A percentile compares a stretch with the other conserved stretches of the same genome.
Evolutionary conservation across 2,329 filamentous ascomycete genomes (phyloP).

Genomic region (Clarireedia sp.): DNA sequence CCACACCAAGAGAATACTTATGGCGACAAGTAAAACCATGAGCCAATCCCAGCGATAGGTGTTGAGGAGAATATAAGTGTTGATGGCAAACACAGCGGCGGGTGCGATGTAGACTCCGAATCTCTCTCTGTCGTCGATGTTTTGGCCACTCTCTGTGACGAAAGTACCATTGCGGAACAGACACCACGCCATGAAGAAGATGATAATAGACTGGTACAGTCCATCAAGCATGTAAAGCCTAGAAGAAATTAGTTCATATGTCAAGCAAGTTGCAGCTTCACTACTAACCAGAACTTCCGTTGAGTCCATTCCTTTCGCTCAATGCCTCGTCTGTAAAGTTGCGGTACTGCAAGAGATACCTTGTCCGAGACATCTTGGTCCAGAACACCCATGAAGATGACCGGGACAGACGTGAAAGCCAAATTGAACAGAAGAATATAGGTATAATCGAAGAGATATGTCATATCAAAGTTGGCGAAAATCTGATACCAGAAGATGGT

Average conservation of each 20-base stretch:
- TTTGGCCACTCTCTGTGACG: slow-evolving; percentile 62
- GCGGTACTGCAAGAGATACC: slow-evolving; percentile 87
- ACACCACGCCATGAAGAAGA: slow-evolving; percentile 87
- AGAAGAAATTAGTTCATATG: slow-evolving; percentile 6
- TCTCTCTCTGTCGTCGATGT: slow-evolving; percentile 70
- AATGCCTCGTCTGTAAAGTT: slow-evolving; percentile 91
- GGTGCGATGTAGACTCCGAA: slow-evolving; percentile 84
- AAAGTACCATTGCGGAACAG: slow-evolving; percentile 64
- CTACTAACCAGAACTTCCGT: slow-evolving; percentile 85
- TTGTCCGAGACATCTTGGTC: slow-evolving; percentile 95
- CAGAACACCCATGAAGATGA: slow-evolving; percentile 91
- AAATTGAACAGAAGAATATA: slow-evolving; percentile 97
- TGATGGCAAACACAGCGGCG: slow-evolving; percentile 79
- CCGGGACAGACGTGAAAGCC: slow-evolving; percentile 89
- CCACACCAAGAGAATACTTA: slow-evolving; percentile 84
- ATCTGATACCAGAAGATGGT: slow-evolving; percentile 97
- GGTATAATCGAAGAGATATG: slow-evolving; percentile 94
- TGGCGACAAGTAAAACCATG: slow-evolving; percentile 69
- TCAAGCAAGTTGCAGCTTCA: neutral
- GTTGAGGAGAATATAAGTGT: slow-evolving; percentile 90
- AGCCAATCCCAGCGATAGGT: slow-evolving; percentile 98
- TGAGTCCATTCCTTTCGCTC: slow-evolving; percentile 96
- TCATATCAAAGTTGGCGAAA: slow-evolving; percentile 91
- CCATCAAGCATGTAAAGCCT: slow-evolving; percentile 94
- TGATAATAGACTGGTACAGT: slow-evolving; percentile 86